Evolutionary conservation across 2,329 filamentous ascomycete species (phyloP), one percentile per base, ranked within the genome.

Genomic region (Aspergillus sp.): DNA sequence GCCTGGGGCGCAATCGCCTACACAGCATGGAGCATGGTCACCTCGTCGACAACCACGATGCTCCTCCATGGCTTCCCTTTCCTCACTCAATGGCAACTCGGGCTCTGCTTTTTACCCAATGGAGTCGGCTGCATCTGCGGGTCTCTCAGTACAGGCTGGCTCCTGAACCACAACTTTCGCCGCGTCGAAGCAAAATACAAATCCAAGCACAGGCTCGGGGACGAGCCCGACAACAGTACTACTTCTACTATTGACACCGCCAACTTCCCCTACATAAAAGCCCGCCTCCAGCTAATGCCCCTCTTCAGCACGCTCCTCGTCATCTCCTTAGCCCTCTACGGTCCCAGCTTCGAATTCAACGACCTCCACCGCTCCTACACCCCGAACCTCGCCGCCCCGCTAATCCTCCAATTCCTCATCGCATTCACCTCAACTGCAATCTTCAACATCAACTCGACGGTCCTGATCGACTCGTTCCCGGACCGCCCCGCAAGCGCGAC

Each of bases 21-120:
- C 64, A 76, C 80, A 0, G 74, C 81, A 13, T 83, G 80, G 80
- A 80, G 75, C 23, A 83, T 83, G 80, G 76, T 83, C 5, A 81
- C 79, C 2, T 77, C 80, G 1, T 79, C 73, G 13, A 83, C 80
- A 1, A 76, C 79, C 0, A 69, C 83, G 57, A 71, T 79, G 63
- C 64, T 71, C 0, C 69, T 67, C 7, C 82, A 81, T 54, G 59
- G 70, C 7, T 50, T 67, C 8, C 58, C 61, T 5, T 57, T 30
- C 45, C 72, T 83, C 51, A 79, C 72, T 41, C 71, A 76, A 4
- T 58, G 79, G 19, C 64, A 79, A 58, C 67, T 82, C 28, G 80
- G 80, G 3, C 64, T 81, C 2, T 74, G 70, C 7, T 82, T 80
- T 62, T 66, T 82, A 7, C 75, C 77, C 6, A 80, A 79, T 60